Evolutionary conservation across 345 rosid genomes (phyloP), one percentile per base, ranked within the genome.

Genomic region (Aurinia saxatilis): DNA sequence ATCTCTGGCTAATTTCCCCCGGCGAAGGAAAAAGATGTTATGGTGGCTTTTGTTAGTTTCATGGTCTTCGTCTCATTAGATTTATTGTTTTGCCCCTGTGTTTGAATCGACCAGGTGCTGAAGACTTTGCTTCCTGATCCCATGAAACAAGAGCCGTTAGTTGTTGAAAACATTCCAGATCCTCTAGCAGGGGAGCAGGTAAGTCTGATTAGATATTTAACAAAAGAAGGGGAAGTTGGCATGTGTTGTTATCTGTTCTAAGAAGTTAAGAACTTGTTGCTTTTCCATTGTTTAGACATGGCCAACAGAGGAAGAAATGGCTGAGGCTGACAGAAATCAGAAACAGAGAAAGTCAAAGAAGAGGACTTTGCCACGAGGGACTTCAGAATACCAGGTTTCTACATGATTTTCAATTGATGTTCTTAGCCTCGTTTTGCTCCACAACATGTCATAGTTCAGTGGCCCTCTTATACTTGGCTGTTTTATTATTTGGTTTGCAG

Each of bases 221-320:
- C 35, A 36, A n/a, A 52, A 17, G 41, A n/a, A n/a, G n/a, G n/a
- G n/a, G n/a, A n/a, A n/a, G n/a, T n/a, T n/a, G n/a, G n/a, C n/a
- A n/a, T n/a, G 29, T 63, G 38, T 31, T 63, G 41, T 50, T 46
- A 64, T 57, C 29, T 63, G 34, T 50, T 41, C 54, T 21, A 33
- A 7, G 18, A 50, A 42, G n/a, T 51, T 46, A n/a, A n/a, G n/a
- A n/a, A 65, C 10, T 16, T 65, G 40, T 56, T n/a, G n/a, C 47
- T 21, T 50, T 75, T 55, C 44, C 65, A 59, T 37, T 73, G 66
- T 56, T 62, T 75, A 92, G 98, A 92, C 95, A 31, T 92, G 97
- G 97, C 98, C 98, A 66, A 89, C 97, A 11, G 90, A 89, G 72
- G 93, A 77, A 62, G 98, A 92, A 73, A 85, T 89, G 88, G 91